Percentiles rank a stretch among this genome's conserved stretches.
These are phyloP conservation scores for Globisporangium lucens DNA, from an alignment of 352 stramenopile genomes.

Conservation along the genomic window DNA sequence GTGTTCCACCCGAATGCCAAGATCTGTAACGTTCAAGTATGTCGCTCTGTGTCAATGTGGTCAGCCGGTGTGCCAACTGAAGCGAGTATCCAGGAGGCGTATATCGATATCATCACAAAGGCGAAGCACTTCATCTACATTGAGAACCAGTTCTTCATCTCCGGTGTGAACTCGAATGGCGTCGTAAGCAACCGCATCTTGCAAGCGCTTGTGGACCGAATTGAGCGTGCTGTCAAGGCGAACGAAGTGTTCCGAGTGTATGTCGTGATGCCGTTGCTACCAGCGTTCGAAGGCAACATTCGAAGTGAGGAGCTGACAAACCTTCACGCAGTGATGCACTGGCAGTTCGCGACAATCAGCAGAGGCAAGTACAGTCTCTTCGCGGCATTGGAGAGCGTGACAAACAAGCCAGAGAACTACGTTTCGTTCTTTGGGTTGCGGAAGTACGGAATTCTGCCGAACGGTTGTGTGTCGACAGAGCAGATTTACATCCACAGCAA, in stretches of 20 bases:
- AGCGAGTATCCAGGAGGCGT: slow-evolving; percentile 79
- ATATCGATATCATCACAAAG: slow-evolving; percentile 79
- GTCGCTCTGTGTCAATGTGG: slow-evolving; percentile 85
- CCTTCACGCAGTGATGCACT: slow-evolving; percentile 87
- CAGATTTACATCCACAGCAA: slow-evolving; percentile 94
- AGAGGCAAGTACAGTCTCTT: slow-evolving; percentile 80
- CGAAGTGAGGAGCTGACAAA: slow-evolving; percentile 81
- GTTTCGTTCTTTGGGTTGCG: slow-evolving; percentile 83
- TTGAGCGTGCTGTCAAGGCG: slow-evolving; percentile 65
- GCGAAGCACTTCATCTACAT: slow-evolving; percentile 90
- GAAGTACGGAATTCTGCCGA: slow-evolving; percentile 81
- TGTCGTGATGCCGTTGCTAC: slow-evolving; percentile 83
- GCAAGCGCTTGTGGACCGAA: slow-evolving; percentile 80
- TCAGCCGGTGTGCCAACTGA: slow-evolving; percentile 81
- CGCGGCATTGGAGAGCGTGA: slow-evolving; percentile 57
- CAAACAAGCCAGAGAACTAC: slow-evolving; percentile 65
- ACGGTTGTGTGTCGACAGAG: slow-evolving; percentile 75
- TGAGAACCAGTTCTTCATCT: slow-evolving; percentile 93
- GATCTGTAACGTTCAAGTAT: slow-evolving; percentile 80
- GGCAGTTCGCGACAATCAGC: slow-evolving; percentile 86
- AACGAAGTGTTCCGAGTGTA: slow-evolving; percentile 80
- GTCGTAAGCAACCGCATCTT: slow-evolving; percentile 82
- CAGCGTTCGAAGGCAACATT: slow-evolving; percentile 83
- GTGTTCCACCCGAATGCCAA: slow-evolving; percentile 71
- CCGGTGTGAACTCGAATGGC: slow-evolving; percentile 68